Evolutionary conservation across 2,329 filamentous ascomycete genomes (phyloP).

Genomic region (Torrubiellomyces zombiae): DNA sequence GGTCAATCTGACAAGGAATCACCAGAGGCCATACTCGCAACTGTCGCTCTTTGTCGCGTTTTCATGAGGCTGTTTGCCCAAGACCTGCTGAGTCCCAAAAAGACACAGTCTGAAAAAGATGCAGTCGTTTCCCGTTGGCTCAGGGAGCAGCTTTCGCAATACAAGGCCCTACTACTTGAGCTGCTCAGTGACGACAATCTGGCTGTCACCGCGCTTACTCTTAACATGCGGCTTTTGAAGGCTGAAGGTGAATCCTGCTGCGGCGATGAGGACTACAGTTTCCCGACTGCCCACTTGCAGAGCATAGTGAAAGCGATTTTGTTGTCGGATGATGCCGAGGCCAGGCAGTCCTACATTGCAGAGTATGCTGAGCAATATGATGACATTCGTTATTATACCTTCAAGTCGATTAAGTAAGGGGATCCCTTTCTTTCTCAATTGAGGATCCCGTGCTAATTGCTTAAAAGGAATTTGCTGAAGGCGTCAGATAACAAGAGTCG

Average conservation of each 20-base stretch:
- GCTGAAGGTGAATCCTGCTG: conserved; percentile 51
- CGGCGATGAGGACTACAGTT: conserved; percentile 46
- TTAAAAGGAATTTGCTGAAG: conserved; percentile 15
- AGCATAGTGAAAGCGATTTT: conserved; percentile 49
- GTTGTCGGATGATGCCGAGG: conserved; percentile 35
- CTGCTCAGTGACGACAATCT: conserved; percentile 46
- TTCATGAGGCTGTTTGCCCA: conserved; percentile 68
- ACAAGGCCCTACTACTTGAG: conserved; percentile 42
- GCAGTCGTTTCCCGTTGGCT: conserved; percentile 62
- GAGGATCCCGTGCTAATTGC: conserved; percentile 2
- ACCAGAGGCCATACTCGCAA: conserved; percentile 46
- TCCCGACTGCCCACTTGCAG: conserved; percentile 51
- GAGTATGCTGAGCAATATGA: conserved; percentile 68
- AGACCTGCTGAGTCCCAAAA: conserved; percentile 51
- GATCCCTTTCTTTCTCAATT: conserved; percentile 9
- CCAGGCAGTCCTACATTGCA: conserved; percentile 57
- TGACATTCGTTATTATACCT: conserved; percentile 72
- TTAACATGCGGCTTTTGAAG: conserved; percentile 74
- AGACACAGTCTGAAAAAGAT: conserved; percentile 55
- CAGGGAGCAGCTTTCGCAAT: conserved; percentile 56
- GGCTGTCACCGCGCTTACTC: conserved; percentile 55
- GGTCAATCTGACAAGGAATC: conserved; percentile 31
- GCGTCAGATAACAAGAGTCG: conserved; percentile 6
- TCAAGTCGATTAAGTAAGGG: conserved; percentile 54
- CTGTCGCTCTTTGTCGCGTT: conserved; percentile 69